Base-by-base conservation (phyloP, 495 filamentous ascomycete species). In the Annulohypoxylon nitens region DNA sequence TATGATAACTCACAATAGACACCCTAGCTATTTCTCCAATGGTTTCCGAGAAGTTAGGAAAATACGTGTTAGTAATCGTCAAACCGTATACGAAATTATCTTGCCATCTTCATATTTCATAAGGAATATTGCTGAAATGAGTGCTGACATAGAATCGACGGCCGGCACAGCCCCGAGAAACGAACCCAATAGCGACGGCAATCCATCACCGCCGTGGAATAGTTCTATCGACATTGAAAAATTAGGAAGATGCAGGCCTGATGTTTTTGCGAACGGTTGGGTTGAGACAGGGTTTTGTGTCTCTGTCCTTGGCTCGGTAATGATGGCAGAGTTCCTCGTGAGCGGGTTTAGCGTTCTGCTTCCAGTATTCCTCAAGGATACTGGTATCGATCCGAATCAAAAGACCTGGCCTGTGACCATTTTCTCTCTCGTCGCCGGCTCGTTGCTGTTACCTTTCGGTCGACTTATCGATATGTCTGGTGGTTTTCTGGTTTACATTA, bases 381-480 rank as follows among this genome's bases (percentile, higher is more conserved):
- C 93, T 8, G 58, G 87, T 23, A 91, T 93, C 36, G 87, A 90
- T 1, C 64, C 80, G n/a, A 78, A 83, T 4, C 85, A 87, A 1
- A 80, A 82, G 3, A 91, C 90, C 48, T 94, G n/a, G n/a, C n/a
- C n/a, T n/a, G n/a, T n/a, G n/a, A n/a, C n/a, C n/a, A n/a, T n/a
- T n/a, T n/a, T n/a, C n/a, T n/a, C n/a, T n/a, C n/a, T n/a, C n/a
- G n/a, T n/a, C n/a, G n/a, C n/a, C n/a, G n/a, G 92, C 30, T 84
- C 87, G 4, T 90, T 91, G 36, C 85, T 93, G 0, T 83, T 94
- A 11, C 85, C 89, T 16, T 92, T 92, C 75, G 91, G 92, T 23
- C 86, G 92, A 16, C 75, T 92, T 25, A 85, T 88, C 9, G 90
- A 93, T 70, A 92, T 90, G 85, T 89, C 86, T 68, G 92, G 92